Base-by-base conservation (phyloP, 2,329 filamentous ascomycete species). In the Hypoxylon sp. region DNA sequence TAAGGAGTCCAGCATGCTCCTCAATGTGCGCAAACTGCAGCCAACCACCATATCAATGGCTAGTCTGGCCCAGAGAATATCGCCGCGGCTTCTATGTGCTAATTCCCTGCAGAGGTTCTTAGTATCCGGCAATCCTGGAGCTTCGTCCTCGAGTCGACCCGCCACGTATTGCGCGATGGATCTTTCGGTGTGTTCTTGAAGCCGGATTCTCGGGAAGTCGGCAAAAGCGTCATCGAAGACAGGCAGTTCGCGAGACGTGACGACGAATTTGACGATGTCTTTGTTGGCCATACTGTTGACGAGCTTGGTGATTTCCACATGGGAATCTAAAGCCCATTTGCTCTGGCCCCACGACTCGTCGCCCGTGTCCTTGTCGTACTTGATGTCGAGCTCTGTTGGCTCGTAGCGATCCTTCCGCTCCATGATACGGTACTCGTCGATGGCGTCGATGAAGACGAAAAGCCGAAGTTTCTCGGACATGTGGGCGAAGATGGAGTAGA, bases 371-470 rank as follows among this genome's bases (percentile, higher is more conserved):
- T 59, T 62, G 37, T 62, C 61, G 21, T 67, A 65, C 17, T 57
- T 57, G 12, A 67, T 51, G 11, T 66, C 64, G 17, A 68, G 59
- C 20, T 67, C 63, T 5, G 51, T 51, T 4, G 60, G 60, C 16
- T 67, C 64, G 43, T 68, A 67, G 26, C 67, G 64, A 34, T 67
- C 65, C 35, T 67, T 66, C 19, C 65, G 63, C 17, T 67, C 65
- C 62, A 67, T 65, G 29, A 67, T 66, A 15, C 66, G 65, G 31
- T 68, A 69, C 32, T 69, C 66, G 23, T 69, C 66, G n/a, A 68
- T 61, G 3, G 60, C 65, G 26, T 69, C 66, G 13, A 69, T 62
- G 21, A 68, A 65, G 4, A 67, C 21, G 13, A 66, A 60, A 17
- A 69, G 50, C 2, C 63, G 55, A 2, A 68, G 46, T 4, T 32